Percentiles rank a stretch among this genome's conserved stretches.
Evolutionary conservation across 2,329 filamentous ascomycete species (phyloP).

Genomic region (Polychaeton citri): DNA sequence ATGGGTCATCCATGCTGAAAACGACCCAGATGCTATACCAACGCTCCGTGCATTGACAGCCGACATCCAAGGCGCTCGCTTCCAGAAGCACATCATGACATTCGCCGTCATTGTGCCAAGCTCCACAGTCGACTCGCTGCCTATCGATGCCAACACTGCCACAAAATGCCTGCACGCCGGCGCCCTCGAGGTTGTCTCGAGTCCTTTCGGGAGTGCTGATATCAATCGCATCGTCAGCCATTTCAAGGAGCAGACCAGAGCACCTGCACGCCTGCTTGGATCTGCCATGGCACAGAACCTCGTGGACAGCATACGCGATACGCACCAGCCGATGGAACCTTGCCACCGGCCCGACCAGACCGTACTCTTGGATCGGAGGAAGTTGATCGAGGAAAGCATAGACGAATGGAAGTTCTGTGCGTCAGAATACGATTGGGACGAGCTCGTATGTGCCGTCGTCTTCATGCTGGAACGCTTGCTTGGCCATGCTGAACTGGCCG

Average conservation of each 20-base stretch:
- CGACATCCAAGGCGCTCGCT: constrained; percentile 13
- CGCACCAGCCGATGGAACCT: constrained; percentile 8
- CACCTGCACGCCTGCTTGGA: constrained; percentile 14
- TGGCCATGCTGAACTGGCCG: constrained; percentile 63
- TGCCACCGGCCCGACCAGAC: constrained; percentile 43
- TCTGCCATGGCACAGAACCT: constrained; percentile 18
- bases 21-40: constrained; percentile 4
- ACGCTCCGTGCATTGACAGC: constrained; percentile 13
- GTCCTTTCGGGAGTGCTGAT: constrained; percentile 56
- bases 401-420: constrained; percentile 80
- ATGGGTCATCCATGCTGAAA: not conserved
- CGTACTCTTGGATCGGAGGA: constrained; percentile 47
- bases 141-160: constrained; percentile 5
- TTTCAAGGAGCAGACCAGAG: constrained; percentile 15
- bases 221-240: constrained; percentile 18
- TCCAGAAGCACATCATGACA: constrained; percentile 16
- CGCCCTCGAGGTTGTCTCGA: constrained; percentile 72
- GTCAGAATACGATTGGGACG: constrained; percentile 79
- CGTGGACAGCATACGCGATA: constrained; percentile 14
- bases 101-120: constrained; percentile 12
- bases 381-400: constrained; percentile 52
- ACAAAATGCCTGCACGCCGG: constrained; percentile 64
- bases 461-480: constrained; percentile 85
- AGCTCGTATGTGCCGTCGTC: constrained; percentile 72
- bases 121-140: constrained; percentile 3